Conservation (phyloP, 768 basidiomycete species). For the Leucocoprinus birnbaumii region DNA sequence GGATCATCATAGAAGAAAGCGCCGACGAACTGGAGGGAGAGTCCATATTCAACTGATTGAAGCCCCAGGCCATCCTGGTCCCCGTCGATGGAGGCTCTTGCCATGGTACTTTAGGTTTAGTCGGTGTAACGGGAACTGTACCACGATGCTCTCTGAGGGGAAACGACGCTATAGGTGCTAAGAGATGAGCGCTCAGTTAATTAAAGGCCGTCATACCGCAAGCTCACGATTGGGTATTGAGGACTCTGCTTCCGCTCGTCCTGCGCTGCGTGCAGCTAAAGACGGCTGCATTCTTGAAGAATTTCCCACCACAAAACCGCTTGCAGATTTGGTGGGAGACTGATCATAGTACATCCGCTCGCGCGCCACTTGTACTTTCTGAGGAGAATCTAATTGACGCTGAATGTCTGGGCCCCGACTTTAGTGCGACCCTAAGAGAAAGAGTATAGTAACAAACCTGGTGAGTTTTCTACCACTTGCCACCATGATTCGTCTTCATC, state of each 20-base stretch:
- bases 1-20: neutral
- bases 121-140: neutral
- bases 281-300: neutral
- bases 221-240: neutral
- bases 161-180: neutral
- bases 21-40: constrained; percentile 3
- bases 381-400: too few relatives aligned
- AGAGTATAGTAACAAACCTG: neutral
- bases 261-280: neutral
- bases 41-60: neutral
- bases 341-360: too few relatives aligned
- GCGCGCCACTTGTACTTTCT: too few relatives aligned
- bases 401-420: neutral
- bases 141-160: neutral
- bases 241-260: neutral
- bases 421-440: neutral
- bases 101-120: neutral
- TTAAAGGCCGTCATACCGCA: neutral
- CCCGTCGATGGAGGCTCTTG: neutral
- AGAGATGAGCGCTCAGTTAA: neutral
- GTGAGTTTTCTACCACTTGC: neutral
- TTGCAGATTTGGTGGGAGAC: neutral
- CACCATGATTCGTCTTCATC: neutral
- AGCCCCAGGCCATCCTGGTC: neutral
- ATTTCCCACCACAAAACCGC: neutral